Percentiles rank a stretch among this genome's conserved stretches.
phyloP scores from a whole-genome alignment of 352 stramenopile species.

The Pythium plurisporium region DNA sequence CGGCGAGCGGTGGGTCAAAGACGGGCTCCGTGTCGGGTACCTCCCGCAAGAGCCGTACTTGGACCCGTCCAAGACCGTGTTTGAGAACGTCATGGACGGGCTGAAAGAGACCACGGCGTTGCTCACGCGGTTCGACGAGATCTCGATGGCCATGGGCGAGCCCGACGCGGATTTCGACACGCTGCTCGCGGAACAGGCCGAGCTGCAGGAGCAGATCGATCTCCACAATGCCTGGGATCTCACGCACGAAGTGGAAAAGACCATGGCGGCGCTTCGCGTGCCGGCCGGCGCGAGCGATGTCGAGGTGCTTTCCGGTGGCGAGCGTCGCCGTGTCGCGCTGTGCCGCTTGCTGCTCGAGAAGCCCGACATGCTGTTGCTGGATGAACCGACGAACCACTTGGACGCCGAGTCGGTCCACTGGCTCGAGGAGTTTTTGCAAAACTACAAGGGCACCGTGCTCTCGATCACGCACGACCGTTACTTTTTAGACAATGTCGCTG shows the following conservation, averaged over 20 bases:
- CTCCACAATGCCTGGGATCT: slow-evolving; percentile 80
- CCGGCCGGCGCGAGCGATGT: too few relatives aligned
- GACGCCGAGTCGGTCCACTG: slow-evolving; percentile 96
- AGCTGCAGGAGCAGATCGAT: slow-evolving; percentile 86
- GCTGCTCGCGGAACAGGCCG: slow-evolving; percentile 79
- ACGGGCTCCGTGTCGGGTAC: slow-evolving; percentile 83
- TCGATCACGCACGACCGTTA: slow-evolving; percentile 99
- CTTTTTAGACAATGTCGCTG: slow-evolving; percentile 97
- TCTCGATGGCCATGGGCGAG: slow-evolving; percentile 88
- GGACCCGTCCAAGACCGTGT: slow-evolving; percentile 82
- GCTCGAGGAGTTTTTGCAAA: slow-evolving; percentile 96
- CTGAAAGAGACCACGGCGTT: slow-evolving; percentile 81
- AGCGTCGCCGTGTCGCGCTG: slow-evolving; percentile 95
- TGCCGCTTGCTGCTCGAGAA: slow-evolving; percentile 94
- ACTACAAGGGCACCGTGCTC: slow-evolving; percentile 95
- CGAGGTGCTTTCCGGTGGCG: slow-evolving; percentile 85
- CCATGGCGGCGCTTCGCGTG: too few relatives aligned
- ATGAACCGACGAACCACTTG: slow-evolving; percentile 99
- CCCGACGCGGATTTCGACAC: slow-evolving; percentile 87
- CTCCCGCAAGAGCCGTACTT: slow-evolving; percentile 84
- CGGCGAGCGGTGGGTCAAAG: slow-evolving; percentile 85
- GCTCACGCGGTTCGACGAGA: slow-evolving; percentile 77
- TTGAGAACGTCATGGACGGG: slow-evolving; percentile 89
- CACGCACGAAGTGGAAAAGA: slow-evolving; percentile 76
- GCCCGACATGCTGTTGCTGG: slow-evolving; percentile 95